phyloP scores from a whole-genome alignment of 2,329 filamentous ascomycete genomes.

The Leptoxyphium fumago region DNA sequence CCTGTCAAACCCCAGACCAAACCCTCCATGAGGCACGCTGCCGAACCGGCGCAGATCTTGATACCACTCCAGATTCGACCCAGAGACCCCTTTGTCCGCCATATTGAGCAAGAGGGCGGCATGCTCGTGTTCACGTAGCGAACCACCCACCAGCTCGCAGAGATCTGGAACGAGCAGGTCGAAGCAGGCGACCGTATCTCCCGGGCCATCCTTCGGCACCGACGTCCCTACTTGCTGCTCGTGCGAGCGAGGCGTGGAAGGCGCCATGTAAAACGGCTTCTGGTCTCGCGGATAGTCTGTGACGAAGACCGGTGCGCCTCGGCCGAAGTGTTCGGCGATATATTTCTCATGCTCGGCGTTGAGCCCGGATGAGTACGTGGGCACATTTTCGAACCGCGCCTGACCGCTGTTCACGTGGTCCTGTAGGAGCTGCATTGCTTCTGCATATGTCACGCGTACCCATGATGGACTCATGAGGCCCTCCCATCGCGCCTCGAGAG shows the following conservation, averaged over 20 bases:
- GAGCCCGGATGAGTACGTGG: slow-evolving; percentile 58
- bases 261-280: slow-evolving; percentile 86
- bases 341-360: slow-evolving; percentile 89
- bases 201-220: slow-evolving; percentile 4
- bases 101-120: slow-evolving; percentile 54
- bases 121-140: slow-evolving; percentile 72
- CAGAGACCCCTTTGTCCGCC: slow-evolving; percentile 47
- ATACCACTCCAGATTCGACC: slow-evolving; percentile 57
- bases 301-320: slow-evolving; percentile 64
- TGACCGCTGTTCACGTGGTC: slow-evolving; percentile 34
- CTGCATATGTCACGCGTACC: slow-evolving; percentile 70
- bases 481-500: slow-evolving; percentile 56
- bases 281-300: slow-evolving; percentile 79
- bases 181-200: slow-evolving; percentile 70
- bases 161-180: slow-evolving; percentile 76
- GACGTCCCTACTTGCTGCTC: slow-evolving; percentile 1
- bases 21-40: slow-evolving; percentile 82
- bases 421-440: slow-evolving; percentile 56
- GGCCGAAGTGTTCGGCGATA: slow-evolving; percentile 54
- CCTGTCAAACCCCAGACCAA: slow-evolving; percentile 80
- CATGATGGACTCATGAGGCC: slow-evolving; percentile 58
- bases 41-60: slow-evolving; percentile 77
- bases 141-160: slow-evolving; percentile 78
- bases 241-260: slow-evolving; percentile 24
- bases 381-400: slow-evolving; percentile 49